Percentiles rank a stretch among this genome's conserved stretches.
phyloP scores from a whole-genome alignment of 495 filamentous ascomycete species.

The Penicillium fimorum region DNA sequence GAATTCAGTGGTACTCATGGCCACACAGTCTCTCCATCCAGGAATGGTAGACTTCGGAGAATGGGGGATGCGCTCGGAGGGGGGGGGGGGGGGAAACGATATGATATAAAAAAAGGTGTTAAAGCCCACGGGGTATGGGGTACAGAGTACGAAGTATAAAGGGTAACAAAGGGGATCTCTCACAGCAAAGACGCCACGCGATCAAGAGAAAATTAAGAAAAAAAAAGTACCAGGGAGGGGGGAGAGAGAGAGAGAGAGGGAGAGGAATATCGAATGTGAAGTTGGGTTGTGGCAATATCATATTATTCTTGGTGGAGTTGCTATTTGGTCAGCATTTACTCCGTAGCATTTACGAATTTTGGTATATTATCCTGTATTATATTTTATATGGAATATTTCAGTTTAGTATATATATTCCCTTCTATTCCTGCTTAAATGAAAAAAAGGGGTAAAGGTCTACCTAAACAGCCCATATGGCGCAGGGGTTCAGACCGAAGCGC shows the following conservation, averaged over 20 bases:
- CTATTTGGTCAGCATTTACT: neutral
- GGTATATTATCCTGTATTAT: neutral
- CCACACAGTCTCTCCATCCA: constrained; percentile 35
- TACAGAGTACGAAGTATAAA: constrained; percentile 25
- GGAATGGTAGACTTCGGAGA: constrained; percentile 11
- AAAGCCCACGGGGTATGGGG: constrained; percentile 17
- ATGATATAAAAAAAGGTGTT: constrained; percentile 14
- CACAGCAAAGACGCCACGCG: constrained; percentile 16
- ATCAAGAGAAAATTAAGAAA: constrained; percentile 5
- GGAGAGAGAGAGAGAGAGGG: constrained; percentile 9
- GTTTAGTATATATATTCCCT: too few relatives aligned
- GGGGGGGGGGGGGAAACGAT: constrained; percentile 19
- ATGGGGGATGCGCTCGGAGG: constrained; percentile 19
- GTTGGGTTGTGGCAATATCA: constrained; percentile 25
- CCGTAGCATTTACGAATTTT: neutral
- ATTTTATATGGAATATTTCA: neutral
- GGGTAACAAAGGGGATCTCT: constrained; percentile 6
- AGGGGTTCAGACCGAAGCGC: neutral
- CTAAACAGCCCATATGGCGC: neutral
- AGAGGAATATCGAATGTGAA: constrained; percentile 14
- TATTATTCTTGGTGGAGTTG: neutral
- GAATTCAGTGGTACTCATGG: constrained; percentile 43
- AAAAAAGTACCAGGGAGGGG: constrained; percentile 20
- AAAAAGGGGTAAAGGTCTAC: neutral
- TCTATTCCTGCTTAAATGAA: too few relatives aligned